phyloP scores from a whole-genome alignment of 106 monocot genomes.

The Acorus calamus region DNA sequence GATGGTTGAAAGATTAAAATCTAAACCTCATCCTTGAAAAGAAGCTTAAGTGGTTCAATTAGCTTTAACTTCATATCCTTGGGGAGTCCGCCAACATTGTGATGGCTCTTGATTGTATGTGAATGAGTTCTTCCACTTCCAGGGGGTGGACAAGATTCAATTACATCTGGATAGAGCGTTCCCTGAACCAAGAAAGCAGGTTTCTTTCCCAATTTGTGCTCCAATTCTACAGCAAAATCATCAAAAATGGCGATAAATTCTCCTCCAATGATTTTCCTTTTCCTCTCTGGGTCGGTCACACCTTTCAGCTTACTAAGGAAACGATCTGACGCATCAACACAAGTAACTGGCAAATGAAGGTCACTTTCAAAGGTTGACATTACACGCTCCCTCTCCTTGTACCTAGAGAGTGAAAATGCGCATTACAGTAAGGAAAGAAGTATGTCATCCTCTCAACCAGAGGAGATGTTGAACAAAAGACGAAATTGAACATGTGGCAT shows the following conservation, averaged over 20 bases:
- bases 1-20: not conserved
- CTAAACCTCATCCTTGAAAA: slow-evolving; percentile 93
- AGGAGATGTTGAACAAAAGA: not conserved
- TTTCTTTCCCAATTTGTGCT: slow-evolving; percentile 47
- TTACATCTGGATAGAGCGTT: slow-evolving; percentile 96
- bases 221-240: slow-evolving; percentile 73
- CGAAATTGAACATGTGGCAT: not conserved
- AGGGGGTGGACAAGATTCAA: slow-evolving; percentile 94
- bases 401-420: slow-evolving; percentile 33
- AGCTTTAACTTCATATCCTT: slow-evolving; percentile 93
- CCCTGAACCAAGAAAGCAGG: slow-evolving; percentile 83
- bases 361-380: slow-evolving; percentile 85
- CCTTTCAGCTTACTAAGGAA: slow-evolving; percentile 85
- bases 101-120: slow-evolving; percentile 96
- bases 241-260: slow-evolving; percentile 90
- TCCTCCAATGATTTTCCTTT: slow-evolving; percentile 89
- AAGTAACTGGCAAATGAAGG: slow-evolving; percentile 90
- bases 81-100: slow-evolving; percentile 97
- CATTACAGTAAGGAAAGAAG: not conserved
- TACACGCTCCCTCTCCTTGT: slow-evolving; percentile 83
- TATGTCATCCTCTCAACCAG: no score
- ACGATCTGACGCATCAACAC: slow-evolving; percentile 73
- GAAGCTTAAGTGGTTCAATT: slow-evolving; percentile 91
- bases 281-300: slow-evolving; percentile 79
- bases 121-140: slow-evolving; percentile 92